phyloP scores from a whole-genome alignment of 106 monocot genomes.

The Dioscorea dumetorum region DNA sequence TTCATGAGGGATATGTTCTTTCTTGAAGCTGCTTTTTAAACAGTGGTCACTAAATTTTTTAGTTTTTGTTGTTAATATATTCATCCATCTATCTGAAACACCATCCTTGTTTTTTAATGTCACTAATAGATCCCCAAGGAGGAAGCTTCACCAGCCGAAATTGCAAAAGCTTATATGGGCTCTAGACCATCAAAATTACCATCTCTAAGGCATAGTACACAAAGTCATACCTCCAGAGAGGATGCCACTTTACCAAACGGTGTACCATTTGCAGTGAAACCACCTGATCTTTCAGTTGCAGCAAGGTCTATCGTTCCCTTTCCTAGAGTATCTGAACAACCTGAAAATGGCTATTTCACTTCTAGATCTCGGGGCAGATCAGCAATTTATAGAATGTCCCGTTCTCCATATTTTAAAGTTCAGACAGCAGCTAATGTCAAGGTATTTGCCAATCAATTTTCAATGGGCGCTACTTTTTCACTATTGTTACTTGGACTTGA shows the following conservation, averaged over 20 bases:
- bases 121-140: conserved; percentile 20
- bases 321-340: conserved; percentile 14
- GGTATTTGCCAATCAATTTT: neutral
- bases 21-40: no score
- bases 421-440: neutral
- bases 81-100: no score
- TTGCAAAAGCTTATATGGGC: conserved; percentile 57
- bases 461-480: no score
- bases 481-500: no score
- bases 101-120: no score
- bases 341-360: conserved; percentile 34
- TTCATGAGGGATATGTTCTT: no score
- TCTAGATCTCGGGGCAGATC: conserved; percentile 45
- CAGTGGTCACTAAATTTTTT: no score
- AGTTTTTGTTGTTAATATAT: no score
- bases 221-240: conserved; percentile 20
- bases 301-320: conserved; percentile 14
- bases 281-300: conserved; percentile 11
- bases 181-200: conserved; percentile 26
- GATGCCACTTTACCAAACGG: conserved; percentile 9
- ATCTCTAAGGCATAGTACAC: conserved; percentile 28
- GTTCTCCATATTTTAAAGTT: conserved; percentile 64
- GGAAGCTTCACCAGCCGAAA: conserved; percentile 41
- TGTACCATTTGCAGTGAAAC: conserved; percentile 5
- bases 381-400: conserved; percentile 53